A percentile compares a stretch with the other conserved stretches of the same genome.
phyloP scores from a whole-genome alignment of 108 stramenopile species.

The Mayamaea pseudoterrestris region DNA sequence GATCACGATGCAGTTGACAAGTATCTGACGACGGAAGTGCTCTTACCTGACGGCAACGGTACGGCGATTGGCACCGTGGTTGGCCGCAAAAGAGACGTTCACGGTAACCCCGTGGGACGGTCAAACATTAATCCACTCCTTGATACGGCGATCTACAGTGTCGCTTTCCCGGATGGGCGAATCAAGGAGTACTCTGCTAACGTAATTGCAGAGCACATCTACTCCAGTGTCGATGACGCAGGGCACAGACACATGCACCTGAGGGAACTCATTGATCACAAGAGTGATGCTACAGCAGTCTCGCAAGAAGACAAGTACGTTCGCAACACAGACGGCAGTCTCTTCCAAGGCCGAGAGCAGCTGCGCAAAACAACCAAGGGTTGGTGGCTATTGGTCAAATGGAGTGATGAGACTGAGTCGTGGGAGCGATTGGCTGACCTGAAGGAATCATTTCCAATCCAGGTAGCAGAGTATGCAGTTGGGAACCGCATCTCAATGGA shows the following conservation, averaged over 20 bases:
- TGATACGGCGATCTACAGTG: conserved; percentile 21
- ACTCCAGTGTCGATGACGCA: conserved; percentile 16
- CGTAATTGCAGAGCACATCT: conserved; percentile 25
- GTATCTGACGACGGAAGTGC: conserved; percentile 11
- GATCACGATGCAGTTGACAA: conserved; percentile 13
- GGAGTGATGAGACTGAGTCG: conserved; percentile 12
- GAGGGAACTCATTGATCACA: conserved; percentile 18
- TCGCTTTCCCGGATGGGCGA: conserved; percentile 24
- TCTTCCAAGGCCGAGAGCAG: conserved; percentile 1
- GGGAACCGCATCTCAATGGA: conserved; percentile 7
- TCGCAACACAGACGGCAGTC: not conserved
- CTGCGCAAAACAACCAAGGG: conserved; percentile 14
- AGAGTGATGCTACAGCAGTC: conserved; percentile 8
- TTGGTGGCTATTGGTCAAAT: conserved; percentile 17
- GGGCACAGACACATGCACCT: conserved; percentile 5
- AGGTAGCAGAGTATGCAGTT: conserved; percentile 24
- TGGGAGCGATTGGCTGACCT: conserved; percentile 16
- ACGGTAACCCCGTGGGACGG: conserved; percentile 19
- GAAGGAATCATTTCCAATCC: conserved; percentile 20
- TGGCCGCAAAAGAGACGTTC: conserved; percentile 14
- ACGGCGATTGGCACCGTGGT: not conserved
- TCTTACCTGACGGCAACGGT: conserved; percentile 1
- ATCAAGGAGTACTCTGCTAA: conserved; percentile 21
- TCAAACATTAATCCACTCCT: conserved; percentile 25
- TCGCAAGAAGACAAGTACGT: not conserved